phyloP scores from a whole-genome alignment of 345 rosid genomes.

The Mercurialis annua region DNA sequence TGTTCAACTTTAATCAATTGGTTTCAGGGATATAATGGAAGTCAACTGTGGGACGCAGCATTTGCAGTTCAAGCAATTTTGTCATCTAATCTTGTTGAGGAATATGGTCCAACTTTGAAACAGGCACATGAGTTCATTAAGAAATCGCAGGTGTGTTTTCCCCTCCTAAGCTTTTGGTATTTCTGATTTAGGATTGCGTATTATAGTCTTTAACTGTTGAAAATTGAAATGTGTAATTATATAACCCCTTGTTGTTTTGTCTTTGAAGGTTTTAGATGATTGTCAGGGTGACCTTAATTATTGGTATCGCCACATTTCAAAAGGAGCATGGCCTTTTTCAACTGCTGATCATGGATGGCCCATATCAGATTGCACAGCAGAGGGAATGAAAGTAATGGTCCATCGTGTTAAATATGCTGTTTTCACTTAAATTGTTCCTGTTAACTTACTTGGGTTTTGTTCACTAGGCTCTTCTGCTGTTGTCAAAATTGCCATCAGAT shows the following conservation, averaged over 20 bases:
- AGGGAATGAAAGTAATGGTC: constrained; percentile 75
- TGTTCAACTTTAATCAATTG: constrained; percentile 11
- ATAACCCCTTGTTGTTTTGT: constrained; percentile 12
- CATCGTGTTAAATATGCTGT: not conserved
- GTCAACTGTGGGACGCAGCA: constrained; percentile 93
- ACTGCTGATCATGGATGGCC: constrained; percentile 99
- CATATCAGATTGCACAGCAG: constrained; percentile 91
- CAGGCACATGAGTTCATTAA: constrained; percentile 65
- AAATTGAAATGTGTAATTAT: not conserved
- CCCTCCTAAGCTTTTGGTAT: not conserved
- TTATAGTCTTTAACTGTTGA: not conserved
- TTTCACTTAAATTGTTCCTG: constrained; percentile 15
- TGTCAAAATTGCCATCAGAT: constrained; percentile 66
- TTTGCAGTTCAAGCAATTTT: constrained; percentile 84
- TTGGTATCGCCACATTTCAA: constrained; percentile 97
- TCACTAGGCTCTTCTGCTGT: constrained; percentile 62
- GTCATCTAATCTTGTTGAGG: constrained; percentile 65
- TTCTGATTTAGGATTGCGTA: not conserved
- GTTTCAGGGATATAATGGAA: constrained; percentile 92
- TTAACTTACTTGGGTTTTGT: constrained; percentile 1
- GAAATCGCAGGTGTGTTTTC: constrained; percentile 69
- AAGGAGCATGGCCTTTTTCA: constrained; percentile 99
- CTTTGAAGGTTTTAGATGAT: constrained; percentile 66
- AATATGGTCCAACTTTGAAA: constrained; percentile 58
- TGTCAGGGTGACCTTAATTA: constrained; percentile 75